Base-by-base conservation (phyloP, 2,329 filamentous ascomycete species). In the Exophiala lecanii-corni region DNA sequence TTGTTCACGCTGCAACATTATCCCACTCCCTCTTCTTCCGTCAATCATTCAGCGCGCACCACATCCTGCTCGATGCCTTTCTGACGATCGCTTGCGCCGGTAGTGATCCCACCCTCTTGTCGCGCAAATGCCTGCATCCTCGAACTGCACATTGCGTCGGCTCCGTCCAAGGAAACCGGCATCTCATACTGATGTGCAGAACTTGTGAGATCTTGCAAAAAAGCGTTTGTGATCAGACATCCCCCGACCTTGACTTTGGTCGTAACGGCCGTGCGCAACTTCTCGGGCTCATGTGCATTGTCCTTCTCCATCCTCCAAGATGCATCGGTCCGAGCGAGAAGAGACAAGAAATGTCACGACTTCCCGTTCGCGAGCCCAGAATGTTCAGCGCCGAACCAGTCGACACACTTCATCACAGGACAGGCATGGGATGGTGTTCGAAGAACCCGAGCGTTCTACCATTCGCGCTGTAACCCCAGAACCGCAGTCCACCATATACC, bases 391-490 rank as follows among this genome's bases (percentile, higher is more conserved):
- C 16, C 39, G 45, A 13, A 18, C 40, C 13, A 51, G 51, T 35
- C 38, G 42, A 19, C 48, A 47, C 13, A 38, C 35, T 30, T 51
- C 51, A 17, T 47, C 48, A 15, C 49, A 53, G 20, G 52, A 55
- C 21, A 45, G 54, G 17, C 51, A 55, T 51, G 52, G 47, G 15
- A 49, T 37, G 28, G 39, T 55, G 7, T 53, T 53, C 31, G 69
- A 72, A 49, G 68, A 59, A 43, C 67, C 70, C 49, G 62, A 62
- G 45, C 67, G 69, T 35, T 60, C 59, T 16, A 65, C 64, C 30
- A 70, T 71, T 45, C 65, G 69, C 49, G 65, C 68, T 12, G 67
- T 70, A 46, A 72, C 68, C 13, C 69, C 70, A 33, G 70, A 72
- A 48, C 64, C 67, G 30, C 48, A 25, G 19, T 15, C 20, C 19